Percentiles rank a stretch among this genome's conserved stretches.
These are phyloP conservation scores for Xylaria venustula DNA, from an alignment of 495 filamentous ascomycete genomes.

Conservation along the genomic window DNA sequence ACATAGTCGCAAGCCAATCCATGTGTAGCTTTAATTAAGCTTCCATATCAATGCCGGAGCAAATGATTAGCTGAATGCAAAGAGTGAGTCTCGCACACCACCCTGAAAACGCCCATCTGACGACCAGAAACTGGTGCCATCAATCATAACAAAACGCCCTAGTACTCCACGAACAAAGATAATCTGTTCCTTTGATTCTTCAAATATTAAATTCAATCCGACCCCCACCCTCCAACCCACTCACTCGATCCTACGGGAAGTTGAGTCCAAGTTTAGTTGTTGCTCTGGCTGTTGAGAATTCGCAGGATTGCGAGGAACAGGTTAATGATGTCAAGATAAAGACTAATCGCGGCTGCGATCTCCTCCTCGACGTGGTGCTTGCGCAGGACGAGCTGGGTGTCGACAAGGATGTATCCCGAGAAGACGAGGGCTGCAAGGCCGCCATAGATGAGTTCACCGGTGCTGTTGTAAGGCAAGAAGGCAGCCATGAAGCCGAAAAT, in stretches of 20 bases:
- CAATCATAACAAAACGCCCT: no score
- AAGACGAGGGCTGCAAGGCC: slow-evolving; percentile 82
- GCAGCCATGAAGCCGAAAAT: slow-evolving; percentile 86
- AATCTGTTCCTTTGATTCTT: no score
- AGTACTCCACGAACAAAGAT: no score
- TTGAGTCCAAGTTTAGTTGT: slow-evolving; percentile 62
- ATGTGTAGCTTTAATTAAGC: not conserved
- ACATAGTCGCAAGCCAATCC: not conserved
- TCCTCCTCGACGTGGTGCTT: slow-evolving; percentile 98
- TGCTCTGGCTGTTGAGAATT: slow-evolving; percentile 84
- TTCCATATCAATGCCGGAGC: not conserved
- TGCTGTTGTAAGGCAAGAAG: slow-evolving; percentile 79
- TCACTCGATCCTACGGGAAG: no score
- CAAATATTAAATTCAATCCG: no score
- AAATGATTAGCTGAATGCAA: no score
- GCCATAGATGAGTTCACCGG: slow-evolving; percentile 79
- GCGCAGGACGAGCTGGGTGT: slow-evolving; percentile 92
- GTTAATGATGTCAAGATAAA: slow-evolving; percentile 97
- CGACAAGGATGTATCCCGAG: slow-evolving; percentile 89
- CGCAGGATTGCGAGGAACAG: slow-evolving; percentile 89
- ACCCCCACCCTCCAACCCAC: no score
- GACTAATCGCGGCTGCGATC: slow-evolving; percentile 90
- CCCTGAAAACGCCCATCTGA: no score
- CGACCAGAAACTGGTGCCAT: no score
- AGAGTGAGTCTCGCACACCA: no score